These are phyloP conservation scores for Colletotrichum salicis DNA, from an alignment of 2,329 filamentous ascomycete species.

Conservation along the genomic window DNA sequence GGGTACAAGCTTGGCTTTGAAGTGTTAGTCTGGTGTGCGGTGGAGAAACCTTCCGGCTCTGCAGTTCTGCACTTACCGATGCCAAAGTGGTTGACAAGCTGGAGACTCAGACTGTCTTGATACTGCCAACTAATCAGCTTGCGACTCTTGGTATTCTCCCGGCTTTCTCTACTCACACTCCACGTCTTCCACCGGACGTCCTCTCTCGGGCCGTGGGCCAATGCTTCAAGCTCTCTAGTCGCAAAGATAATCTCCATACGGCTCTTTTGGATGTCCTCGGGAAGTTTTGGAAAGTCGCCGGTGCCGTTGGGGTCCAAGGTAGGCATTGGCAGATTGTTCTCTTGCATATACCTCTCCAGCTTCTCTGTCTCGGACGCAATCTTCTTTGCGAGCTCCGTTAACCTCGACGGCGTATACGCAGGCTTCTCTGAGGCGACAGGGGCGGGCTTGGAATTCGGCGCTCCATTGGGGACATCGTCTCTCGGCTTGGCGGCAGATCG, in stretches of 20 bases:
- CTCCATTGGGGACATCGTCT: background rate
- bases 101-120: constrained; percentile 61
- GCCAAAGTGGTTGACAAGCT: constrained; percentile 60
- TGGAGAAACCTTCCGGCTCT: background rate
- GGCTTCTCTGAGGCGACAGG: background rate
- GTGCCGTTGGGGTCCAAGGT: constrained; percentile 58
- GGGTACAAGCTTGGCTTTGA: constrained; percentile 61
- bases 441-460: background rate
- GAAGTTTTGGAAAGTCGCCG: constrained; percentile 58
- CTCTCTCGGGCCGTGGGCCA: constrained; percentile 62
- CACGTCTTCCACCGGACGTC: constrained; percentile 63
- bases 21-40: constrained; percentile 19
- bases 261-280: constrained; percentile 56
- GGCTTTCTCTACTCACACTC: constrained; percentile 53
- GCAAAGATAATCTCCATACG: constrained; percentile 60
- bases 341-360: constrained; percentile 58
- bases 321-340: constrained; percentile 53
- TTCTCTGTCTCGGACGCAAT: constrained; percentile 61
- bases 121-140: constrained; percentile 48
- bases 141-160: background rate
- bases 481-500: background rate
- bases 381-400: constrained; percentile 58
- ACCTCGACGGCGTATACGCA: constrained; percentile 44
- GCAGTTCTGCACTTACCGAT: constrained; percentile 51
- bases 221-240: constrained; percentile 57